Percentiles rank a stretch among this genome's conserved stretches.
Evolutionary conservation across 2,329 filamentous ascomycete species (phyloP).

Genomic region (Microdochium trichocladiopsis): DNA sequence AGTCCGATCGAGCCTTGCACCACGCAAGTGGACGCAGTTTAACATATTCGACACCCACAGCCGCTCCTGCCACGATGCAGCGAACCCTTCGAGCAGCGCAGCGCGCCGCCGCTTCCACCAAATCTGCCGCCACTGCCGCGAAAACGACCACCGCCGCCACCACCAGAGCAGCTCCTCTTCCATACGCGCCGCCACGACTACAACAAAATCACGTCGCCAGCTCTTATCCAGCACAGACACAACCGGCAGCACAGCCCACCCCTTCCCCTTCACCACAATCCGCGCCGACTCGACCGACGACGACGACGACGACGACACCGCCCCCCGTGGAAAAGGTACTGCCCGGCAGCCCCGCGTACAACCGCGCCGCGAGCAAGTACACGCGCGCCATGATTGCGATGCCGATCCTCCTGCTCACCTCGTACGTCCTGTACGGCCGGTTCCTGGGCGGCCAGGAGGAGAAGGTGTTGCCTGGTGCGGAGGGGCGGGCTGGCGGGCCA

Average conservation of each 20-base stretch:
- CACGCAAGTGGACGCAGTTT: no score
- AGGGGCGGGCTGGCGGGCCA: background rate
- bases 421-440: conserved; percentile 43
- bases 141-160: background rate
- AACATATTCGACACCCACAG: no score
- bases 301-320: background rate
- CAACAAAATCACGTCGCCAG: background rate
- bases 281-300: background rate
- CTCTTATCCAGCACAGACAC: background rate
- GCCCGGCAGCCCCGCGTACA: conserved; percentile 26
- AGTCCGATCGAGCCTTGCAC: no score
- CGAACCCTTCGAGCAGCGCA: background rate
- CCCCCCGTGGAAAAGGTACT: conserved; percentile 18
- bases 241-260: background rate
- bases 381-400: conserved; percentile 40
- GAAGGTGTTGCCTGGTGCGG: conserved; percentile 7
- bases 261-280: no score
- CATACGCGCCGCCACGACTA: background rate
- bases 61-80: background rate
- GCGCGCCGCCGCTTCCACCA: background rate
- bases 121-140: no score
- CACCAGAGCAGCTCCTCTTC: background rate
- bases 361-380: conserved; percentile 35
- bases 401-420: conserved; percentile 47
- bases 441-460: conserved; percentile 13